phyloP scores from a whole-genome alignment of 768 basidiomycete genomes.

The Lactarius evosmus region DNA sequence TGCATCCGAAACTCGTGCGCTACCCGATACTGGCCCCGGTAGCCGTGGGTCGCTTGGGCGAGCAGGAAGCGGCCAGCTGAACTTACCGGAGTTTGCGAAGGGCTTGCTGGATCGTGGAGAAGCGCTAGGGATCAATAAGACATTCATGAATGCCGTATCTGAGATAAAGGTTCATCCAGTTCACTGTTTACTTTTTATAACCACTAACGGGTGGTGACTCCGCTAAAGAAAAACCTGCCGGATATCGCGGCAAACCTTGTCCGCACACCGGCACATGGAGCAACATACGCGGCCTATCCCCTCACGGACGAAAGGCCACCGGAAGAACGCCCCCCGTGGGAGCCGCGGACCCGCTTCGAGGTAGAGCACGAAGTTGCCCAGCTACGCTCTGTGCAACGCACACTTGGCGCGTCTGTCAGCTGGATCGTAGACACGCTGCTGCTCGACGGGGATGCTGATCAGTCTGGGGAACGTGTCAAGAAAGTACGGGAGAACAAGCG shows the following conservation, averaged over 20 bases:
- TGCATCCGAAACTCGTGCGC: conserved; percentile 20
- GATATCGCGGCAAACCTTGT: conserved; percentile 71
- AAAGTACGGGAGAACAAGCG: conserved; percentile 44
- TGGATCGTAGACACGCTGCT: conserved; percentile 74
- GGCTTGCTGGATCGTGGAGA: conserved; percentile 74
- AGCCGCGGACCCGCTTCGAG: conserved; percentile 64
- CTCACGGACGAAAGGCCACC: conserved; percentile 55
- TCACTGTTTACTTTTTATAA: conserved; percentile 4
- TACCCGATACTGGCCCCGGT: conserved; percentile 11
- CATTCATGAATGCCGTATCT: conserved; percentile 73
- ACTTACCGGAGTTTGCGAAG: conserved; percentile 68
- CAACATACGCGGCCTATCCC: conserved; percentile 52
- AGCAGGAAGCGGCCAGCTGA: conserved; percentile 40
- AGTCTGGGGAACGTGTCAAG: conserved; percentile 41
- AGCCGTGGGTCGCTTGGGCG: conserved; percentile 28
- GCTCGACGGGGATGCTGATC: conserved; percentile 48
- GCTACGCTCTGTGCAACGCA: conserved; percentile 55
- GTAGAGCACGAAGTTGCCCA: conserved; percentile 60
- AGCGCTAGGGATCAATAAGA: conserved; percentile 80
- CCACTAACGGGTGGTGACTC: conserved; percentile 12
- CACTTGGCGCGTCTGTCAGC: conserved; percentile 63
- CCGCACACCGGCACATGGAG: conserved; percentile 45
- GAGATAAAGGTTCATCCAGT: conserved; percentile 60
- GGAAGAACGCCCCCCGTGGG: conserved; percentile 65
- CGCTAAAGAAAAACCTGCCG: conserved; percentile 58